Conservation (phyloP, 2,329 filamentous ascomycete genomes). For the Didymella sp. region DNA sequence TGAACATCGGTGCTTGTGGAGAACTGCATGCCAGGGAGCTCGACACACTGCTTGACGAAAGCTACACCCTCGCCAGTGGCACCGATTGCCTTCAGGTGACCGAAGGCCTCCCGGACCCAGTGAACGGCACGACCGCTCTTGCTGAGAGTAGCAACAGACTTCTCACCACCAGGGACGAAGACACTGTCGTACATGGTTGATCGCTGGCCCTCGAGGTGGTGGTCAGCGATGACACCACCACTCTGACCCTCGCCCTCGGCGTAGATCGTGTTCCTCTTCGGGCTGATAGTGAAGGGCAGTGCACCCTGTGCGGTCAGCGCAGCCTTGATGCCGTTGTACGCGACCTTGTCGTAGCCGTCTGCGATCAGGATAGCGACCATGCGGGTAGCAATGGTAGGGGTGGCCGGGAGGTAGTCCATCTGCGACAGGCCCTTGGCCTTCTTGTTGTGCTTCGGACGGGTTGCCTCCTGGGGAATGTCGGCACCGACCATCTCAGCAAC, state of each 20-base stretch:
- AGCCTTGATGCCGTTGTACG: constrained; percentile 70
- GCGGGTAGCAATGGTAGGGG: constrained; percentile 72
- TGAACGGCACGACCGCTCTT: constrained; percentile 76
- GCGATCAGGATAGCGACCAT: constrained; percentile 78
- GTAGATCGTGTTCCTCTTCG: constrained; percentile 70
- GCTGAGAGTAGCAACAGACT: constrained; percentile 67
- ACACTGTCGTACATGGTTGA: constrained; percentile 83
- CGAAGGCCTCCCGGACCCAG: constrained; percentile 81
- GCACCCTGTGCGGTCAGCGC: constrained; percentile 69
- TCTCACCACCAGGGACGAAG: constrained; percentile 75
- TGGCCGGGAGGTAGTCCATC: constrained; percentile 67
- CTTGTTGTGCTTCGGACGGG: constrained; percentile 68
- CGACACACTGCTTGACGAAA: constrained; percentile 62
- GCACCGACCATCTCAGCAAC: constrained; percentile 76
- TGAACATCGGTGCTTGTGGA: constrained; percentile 60
- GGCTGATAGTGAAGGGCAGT: constrained; percentile 74
- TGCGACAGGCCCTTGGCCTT: constrained; percentile 73
- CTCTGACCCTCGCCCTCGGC: constrained; percentile 65
- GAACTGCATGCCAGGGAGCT: constrained; percentile 58
- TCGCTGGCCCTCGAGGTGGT: constrained; percentile 80
- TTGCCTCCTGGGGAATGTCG: constrained; percentile 61
- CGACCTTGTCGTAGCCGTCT: constrained; percentile 74
- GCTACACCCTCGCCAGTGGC: constrained; percentile 75
- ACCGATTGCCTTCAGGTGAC: constrained; percentile 79
- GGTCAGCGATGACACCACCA: constrained; percentile 68